Conservation (phyloP, 1,284 basidiomycete species). For the Ustilago cynodontis region DNA sequence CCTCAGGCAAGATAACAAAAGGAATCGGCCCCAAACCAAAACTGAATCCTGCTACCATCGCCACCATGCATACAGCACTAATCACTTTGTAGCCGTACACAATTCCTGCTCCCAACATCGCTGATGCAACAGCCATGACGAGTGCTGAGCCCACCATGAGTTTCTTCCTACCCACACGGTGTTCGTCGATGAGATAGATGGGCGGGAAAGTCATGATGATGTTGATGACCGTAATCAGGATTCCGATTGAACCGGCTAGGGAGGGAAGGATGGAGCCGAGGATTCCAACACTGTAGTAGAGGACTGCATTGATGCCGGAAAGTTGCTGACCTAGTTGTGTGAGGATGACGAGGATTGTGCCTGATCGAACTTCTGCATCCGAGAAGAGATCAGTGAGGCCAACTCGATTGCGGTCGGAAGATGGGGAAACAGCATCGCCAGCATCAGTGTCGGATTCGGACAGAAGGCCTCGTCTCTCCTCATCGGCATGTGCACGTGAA, state of each 20-base stretch:
- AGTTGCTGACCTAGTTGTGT: constrained; percentile 67
- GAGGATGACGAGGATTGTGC: constrained; percentile 54
- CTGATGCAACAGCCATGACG: constrained; percentile 78
- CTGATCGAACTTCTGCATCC: constrained; percentile 41
- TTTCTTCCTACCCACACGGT: constrained; percentile 72
- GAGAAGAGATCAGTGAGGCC: constrained; percentile 31
- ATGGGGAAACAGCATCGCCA: neutral
- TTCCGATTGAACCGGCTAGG: constrained; percentile 52
- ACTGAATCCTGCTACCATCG: constrained; percentile 90
- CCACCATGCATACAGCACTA: constrained; percentile 81
- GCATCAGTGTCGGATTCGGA: constrained; percentile 2
- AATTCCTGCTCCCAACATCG: constrained; percentile 80
- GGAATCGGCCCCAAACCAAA: constrained; percentile 90
- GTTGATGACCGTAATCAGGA: constrained; percentile 73
- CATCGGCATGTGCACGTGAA: constrained; percentile 14
- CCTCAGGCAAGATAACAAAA: constrained; percentile 91
- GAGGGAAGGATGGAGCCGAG: constrained; percentile 54
- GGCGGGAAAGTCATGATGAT: constrained; percentile 83
- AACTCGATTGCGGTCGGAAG: neutral
- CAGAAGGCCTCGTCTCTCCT: constrained; percentile 41
- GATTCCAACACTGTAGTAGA: constrained; percentile 67
- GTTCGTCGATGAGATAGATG: constrained; percentile 80
- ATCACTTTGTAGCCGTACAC: constrained; percentile 72
- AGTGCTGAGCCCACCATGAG: constrained; percentile 71
- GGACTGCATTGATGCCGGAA: constrained; percentile 64